Percentiles rank a stretch among this genome's conserved stretches.
phyloP scores from a whole-genome alignment of 345 rosid species.

The Psidium friedrichsthalianum region DNA sequence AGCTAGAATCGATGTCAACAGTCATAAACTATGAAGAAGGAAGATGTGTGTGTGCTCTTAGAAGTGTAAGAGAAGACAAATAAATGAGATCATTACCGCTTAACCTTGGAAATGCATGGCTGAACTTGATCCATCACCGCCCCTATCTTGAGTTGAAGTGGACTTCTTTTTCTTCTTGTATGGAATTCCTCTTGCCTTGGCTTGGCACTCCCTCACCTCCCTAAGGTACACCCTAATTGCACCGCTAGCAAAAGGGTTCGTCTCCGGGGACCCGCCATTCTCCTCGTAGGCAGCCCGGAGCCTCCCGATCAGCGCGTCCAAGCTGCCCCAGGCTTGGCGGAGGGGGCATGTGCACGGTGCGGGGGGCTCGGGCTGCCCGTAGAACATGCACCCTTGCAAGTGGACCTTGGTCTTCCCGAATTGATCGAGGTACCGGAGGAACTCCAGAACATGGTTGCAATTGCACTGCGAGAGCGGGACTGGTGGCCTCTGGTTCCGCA shows the following conservation, averaged over 20 bases:
- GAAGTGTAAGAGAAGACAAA: neutral
- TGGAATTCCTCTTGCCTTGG: slow-evolving; percentile 84
- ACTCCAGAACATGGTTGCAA: slow-evolving; percentile 58
- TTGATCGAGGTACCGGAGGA: slow-evolving; percentile 67
- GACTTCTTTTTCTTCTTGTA: slow-evolving; percentile 73
- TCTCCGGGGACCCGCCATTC: slow-evolving; percentile 74
- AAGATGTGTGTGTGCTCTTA: neutral
- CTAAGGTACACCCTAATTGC: slow-evolving; percentile 65
- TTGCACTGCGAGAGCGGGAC: slow-evolving; percentile 57
- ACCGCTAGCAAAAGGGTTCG: slow-evolving; percentile 74
- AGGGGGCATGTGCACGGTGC: slow-evolving; percentile 88
- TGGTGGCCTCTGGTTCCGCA: slow-evolving; percentile 63
- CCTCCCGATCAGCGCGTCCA: slow-evolving; percentile 90
- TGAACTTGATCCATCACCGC: slow-evolving; percentile 29
- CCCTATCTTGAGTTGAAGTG: slow-evolving; percentile 10
- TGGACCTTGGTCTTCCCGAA: slow-evolving; percentile 87
- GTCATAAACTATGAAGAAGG: neutral
- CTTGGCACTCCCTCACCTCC: slow-evolving; percentile 84
- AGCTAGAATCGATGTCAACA: neutral
- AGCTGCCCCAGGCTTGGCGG: slow-evolving; percentile 92
- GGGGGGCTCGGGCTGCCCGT: slow-evolving; percentile 87
- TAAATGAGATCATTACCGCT: neutral
- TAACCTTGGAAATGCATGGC: slow-evolving; percentile 17
- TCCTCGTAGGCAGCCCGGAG: slow-evolving; percentile 93
- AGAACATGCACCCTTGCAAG: slow-evolving; percentile 66